These are phyloP conservation scores for Tylopilus felleus DNA, from an alignment of 768 basidiomycete genomes.

Conservation along the genomic window DNA sequence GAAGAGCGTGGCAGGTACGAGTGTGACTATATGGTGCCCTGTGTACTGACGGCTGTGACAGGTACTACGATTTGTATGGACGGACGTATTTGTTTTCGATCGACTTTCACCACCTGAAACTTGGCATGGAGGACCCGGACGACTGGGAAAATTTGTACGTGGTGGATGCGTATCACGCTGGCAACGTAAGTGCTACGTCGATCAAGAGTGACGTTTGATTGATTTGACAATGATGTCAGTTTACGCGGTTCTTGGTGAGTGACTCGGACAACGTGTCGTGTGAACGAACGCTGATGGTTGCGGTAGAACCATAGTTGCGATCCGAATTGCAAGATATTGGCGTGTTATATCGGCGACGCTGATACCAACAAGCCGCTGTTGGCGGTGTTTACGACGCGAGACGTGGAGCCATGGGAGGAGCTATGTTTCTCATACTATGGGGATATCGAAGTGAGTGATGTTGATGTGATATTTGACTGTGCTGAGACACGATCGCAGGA, in stretches of 20 bases:
- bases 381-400: conserved; percentile 60
- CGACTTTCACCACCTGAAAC: conserved; percentile 68
- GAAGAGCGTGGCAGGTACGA: conserved; percentile 67
- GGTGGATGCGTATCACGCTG: conserved; percentile 86
- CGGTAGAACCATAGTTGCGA: conserved; percentile 87
- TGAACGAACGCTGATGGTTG: not conserved
- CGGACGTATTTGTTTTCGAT: conserved; percentile 80
- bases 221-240: conserved; percentile 43
- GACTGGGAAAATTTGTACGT: conserved; percentile 41
- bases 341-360: conserved; percentile 77
- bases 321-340: conserved; percentile 72
- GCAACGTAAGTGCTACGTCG: conserved; percentile 56
- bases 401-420: conserved; percentile 65
- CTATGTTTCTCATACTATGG: conserved; percentile 77
- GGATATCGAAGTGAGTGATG: conserved; percentile 38
- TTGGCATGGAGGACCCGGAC: conserved; percentile 25
- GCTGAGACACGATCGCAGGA: conserved; percentile 11
- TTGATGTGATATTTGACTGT: not conserved
- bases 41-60: conserved; percentile 25
- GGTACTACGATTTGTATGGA: conserved; percentile 71
- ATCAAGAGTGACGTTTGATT: conserved; percentile 1
- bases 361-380: conserved; percentile 68
- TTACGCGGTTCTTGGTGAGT: conserved; percentile 85
- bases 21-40: too few species aligned
- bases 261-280: not conserved